phyloP scores from a whole-genome alignment of 495 filamentous ascomycete genomes.

The Saxispiralis lemnorum region DNA sequence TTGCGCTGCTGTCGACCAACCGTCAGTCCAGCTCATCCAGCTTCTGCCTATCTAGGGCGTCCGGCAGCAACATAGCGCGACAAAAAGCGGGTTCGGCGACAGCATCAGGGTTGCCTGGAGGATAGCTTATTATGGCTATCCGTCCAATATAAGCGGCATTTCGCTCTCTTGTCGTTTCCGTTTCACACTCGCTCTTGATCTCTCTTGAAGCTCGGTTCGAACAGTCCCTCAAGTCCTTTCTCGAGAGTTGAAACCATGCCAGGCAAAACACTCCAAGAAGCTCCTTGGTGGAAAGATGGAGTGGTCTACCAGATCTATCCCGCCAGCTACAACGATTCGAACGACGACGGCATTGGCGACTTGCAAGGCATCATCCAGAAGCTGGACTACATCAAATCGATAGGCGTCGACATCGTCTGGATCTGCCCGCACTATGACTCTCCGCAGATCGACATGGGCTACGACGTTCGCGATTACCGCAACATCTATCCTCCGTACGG shows the following conservation, averaged over 20 bases:
- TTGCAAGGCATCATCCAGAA: conserved; percentile 12
- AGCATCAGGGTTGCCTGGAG: too few species aligned
- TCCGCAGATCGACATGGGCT: conserved; percentile 22
- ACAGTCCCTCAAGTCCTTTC: too few species aligned
- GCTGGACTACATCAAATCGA: conserved; percentile 17
- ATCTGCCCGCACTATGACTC: conserved; percentile 18
- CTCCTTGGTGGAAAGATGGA: conserved; percentile 18
- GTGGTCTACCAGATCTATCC: conserved; percentile 22
- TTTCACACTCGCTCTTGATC: too few species aligned
- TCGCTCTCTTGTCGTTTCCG: too few species aligned
- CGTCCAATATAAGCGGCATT: too few species aligned
- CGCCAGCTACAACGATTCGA: conserved; percentile 18
- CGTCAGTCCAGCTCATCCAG: too few species aligned
- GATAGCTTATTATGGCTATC: too few species aligned
- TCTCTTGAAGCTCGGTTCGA: too few species aligned
- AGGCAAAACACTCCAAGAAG: conserved; percentile 10
- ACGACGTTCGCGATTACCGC: conserved; percentile 20
- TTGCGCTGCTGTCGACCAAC: too few species aligned
- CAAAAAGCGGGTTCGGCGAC: too few species aligned
- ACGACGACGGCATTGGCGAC: conserved; percentile 11
- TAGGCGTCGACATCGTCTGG: conserved; percentile 20
- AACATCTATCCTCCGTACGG: conserved; percentile 16
- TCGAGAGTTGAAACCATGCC: conserved; percentile 4
- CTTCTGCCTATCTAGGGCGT: too few species aligned
- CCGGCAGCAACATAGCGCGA: too few species aligned